A percentile compares a stretch with the other conserved stretches of the same genome.
Evolutionary conservation across 257 asterid genomes (phyloP).

Genomic region (Jasminum sambac): DNA sequence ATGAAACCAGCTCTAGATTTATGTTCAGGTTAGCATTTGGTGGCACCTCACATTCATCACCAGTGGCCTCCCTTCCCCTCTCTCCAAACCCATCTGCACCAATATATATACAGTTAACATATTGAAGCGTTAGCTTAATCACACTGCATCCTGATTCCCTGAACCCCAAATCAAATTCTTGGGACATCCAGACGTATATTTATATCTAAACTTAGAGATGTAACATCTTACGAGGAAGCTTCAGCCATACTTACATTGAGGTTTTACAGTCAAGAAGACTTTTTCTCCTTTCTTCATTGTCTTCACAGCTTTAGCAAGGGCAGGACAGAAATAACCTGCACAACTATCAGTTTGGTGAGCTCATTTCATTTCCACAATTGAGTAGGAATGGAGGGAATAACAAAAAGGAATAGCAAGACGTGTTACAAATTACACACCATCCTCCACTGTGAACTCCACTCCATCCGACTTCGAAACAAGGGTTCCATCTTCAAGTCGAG

Average conservation of each 20-base stretch:
- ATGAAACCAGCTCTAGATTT: constrained; percentile 48
- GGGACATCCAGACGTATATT: too few species aligned
- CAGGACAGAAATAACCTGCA: constrained; percentile 57
- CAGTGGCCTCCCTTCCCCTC: constrained; percentile 30
- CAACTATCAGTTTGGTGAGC: neutral
- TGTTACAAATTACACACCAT: constrained; percentile 31
- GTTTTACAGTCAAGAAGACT: constrained; percentile 37
- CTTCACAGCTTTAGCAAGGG: constrained; percentile 49
- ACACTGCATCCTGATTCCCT: neutral
- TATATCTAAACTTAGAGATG: too few species aligned
- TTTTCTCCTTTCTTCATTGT: constrained; percentile 62
- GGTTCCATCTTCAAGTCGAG: constrained; percentile 47
- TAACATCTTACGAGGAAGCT: neutral
- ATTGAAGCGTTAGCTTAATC: neutral
- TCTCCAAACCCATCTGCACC: constrained; percentile 59
- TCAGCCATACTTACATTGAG: constrained; percentile 40
- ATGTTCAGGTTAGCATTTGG: constrained; percentile 48
- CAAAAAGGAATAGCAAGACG: neutral
- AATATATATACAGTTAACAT: neutral
- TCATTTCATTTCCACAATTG: neutral
- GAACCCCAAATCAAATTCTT: neutral
- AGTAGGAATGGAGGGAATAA: neutral
- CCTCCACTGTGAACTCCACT: constrained; percentile 50
- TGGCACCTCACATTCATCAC: constrained; percentile 34
- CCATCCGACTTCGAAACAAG: constrained; percentile 44